Evolutionary conservation across 495 filamentous ascomycete genomes (phyloP).

Genomic region (Aspergillus saccharolyticus): DNA sequence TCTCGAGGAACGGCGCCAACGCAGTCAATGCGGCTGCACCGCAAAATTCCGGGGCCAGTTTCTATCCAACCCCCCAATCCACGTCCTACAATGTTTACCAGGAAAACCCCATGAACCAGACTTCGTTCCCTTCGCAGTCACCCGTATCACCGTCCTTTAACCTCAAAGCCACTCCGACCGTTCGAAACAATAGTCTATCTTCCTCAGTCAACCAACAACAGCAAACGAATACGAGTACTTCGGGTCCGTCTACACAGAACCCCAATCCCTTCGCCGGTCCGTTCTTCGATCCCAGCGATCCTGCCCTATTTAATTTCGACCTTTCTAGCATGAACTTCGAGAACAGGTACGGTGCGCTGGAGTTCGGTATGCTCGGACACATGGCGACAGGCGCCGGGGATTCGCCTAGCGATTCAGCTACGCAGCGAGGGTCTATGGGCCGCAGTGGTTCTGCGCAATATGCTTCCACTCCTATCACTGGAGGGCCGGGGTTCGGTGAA

Average conservation of each 20-base stretch:
- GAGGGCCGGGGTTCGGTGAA: conserved; percentile 35
- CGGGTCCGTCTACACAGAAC: conserved; percentile 26
- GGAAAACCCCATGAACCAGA: conserved; percentile 36
- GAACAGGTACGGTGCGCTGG: conserved; percentile 87
- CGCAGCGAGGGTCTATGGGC: conserved; percentile 45
- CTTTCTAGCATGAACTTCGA: conserved; percentile 91
- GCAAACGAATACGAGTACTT: conserved; percentile 28
- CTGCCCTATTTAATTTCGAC: conserved; percentile 88
- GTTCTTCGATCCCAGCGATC: conserved; percentile 84
- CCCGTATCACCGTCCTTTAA: conserved; percentile 67
- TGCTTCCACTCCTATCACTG: conserved; percentile 30
- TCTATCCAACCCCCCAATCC: conserved; percentile 35
- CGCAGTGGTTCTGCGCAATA: conserved; percentile 46
- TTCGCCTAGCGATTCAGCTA: conserved; percentile 60
- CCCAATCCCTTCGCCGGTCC: conserved; percentile 51
- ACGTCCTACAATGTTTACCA: conserved; percentile 40
- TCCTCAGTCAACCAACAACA: conserved; percentile 33
- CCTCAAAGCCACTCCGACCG: conserved; percentile 33
- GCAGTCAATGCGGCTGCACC: conserved; percentile 20
- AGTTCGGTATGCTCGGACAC: conserved; percentile 91
- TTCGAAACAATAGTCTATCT: conserved; percentile 36
- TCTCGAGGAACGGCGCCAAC: conserved; percentile 32
- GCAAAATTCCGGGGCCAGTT: conserved; percentile 25
- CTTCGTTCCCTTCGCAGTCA: conserved; percentile 59
- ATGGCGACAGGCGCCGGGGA: conserved; percentile 85